Base-by-base conservation (phyloP, 1,284 basidiomycete genomes). In the Malassezia sympodialis region DNA sequence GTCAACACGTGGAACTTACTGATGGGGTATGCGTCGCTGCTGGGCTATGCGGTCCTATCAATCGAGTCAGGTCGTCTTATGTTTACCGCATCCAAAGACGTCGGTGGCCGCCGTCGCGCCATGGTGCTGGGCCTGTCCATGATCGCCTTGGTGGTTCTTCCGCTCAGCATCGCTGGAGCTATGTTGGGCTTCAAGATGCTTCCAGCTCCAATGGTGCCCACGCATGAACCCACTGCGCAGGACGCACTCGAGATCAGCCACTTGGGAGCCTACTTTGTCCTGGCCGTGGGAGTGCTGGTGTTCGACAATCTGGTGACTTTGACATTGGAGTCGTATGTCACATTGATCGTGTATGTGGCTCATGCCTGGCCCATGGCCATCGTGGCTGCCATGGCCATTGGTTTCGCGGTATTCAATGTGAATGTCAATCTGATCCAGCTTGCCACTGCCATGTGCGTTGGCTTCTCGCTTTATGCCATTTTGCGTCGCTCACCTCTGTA, bases 331-430 rank as follows among this genome's bases (percentile, higher is more conserved):
- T 53, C 66, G 8, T 70, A 73, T 42, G 68, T 65, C 10, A 61
- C 62, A 2, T 49, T 65, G 8, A 52, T 61, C 23, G 55, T 64
- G n/a, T 56, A 67, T 14, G 66, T 67, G 1, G 50, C 53, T 6
- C 69, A 72, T 30, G 71, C 66, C 11, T 73, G 71, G 71, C 68
- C 68, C 2, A 59, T 71, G 19, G 68, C 63, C 4, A 60, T 69
- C 4, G 54, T 67, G 10, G 64, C 64, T 8, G 50, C 51, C 5
- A 58, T 66, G 24, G 52, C 61, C 8, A 63, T 72, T 27, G 71
- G 69, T 0, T 65, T 60, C 27, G 67, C 68, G 7, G 71, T 65
- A 3, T 73, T 72, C 28, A 63, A 59, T 19, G 51, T 59, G 35
- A 56, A 55, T 26, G 55, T 60, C 5, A 31, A 42, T 3, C 59